Evolutionary conservation across 805 yeast species (phyloP).

Genomic region (Pichia insulana): DNA sequence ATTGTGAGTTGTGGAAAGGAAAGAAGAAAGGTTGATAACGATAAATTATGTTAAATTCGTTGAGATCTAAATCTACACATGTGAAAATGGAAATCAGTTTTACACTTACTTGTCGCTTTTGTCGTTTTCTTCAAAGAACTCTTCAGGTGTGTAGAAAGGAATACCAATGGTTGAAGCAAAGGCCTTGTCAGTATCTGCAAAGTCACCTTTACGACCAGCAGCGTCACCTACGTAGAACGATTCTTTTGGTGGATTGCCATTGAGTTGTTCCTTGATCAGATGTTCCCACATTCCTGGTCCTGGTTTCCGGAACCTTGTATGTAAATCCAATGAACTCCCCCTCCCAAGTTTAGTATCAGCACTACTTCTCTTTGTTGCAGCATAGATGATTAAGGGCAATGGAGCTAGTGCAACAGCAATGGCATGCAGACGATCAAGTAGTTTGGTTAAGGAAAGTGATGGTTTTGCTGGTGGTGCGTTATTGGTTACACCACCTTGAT

Average conservation of each 20-base stretch:
- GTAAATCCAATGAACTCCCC: constrained; percentile 26
- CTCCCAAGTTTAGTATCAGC: constrained; percentile 7
- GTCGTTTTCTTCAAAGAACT: constrained; percentile 18
- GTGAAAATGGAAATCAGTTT: too few species aligned
- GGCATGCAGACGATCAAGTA: constrained; percentile 34
- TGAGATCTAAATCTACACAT: too few species aligned
- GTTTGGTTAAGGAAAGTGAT: constrained; percentile 29
- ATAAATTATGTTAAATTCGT: not conserved
- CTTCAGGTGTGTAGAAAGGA: constrained; percentile 61
- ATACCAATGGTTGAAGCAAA: constrained; percentile 59
- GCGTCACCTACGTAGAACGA: constrained; percentile 87
- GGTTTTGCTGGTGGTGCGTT: constrained; percentile 13
- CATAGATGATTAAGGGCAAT: constrained; percentile 42
- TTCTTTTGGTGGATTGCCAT: not conserved
- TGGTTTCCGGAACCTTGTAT: constrained; percentile 59
- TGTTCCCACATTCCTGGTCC: constrained; percentile 66
- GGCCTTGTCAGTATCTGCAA: constrained; percentile 65
- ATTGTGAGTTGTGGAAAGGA: not conserved
- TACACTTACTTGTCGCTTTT: too few species aligned
- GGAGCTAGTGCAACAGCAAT: constrained; percentile 9
- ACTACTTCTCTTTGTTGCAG: constrained; percentile 50
- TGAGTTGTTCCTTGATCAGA: constrained; percentile 32
- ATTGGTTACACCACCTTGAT: constrained; percentile 67
- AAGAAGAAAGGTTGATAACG: not conserved
- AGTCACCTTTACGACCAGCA: constrained; percentile 75